phyloP scores from a whole-genome alignment of 176 grass and related monocot species.

The Carex myosuroides region DNA sequence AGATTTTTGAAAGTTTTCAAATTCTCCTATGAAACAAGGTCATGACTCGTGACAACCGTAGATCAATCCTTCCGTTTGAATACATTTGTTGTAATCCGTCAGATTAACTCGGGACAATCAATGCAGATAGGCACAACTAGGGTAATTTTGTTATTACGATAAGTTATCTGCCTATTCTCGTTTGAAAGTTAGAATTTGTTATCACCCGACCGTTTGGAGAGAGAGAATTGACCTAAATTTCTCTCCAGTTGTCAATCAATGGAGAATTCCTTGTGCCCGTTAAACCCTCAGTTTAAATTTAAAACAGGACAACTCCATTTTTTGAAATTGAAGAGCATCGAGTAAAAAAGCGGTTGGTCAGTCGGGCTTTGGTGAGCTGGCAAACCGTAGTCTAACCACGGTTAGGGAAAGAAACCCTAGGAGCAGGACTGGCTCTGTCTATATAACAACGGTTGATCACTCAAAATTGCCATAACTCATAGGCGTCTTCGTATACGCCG shows the following conservation, averaged over 20 bases:
- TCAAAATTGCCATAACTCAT: not conserved
- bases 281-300: not conserved
- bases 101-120: not conserved
- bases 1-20: constrained; percentile 8
- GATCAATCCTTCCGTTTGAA: constrained; percentile 7
- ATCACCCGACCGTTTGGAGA: constrained; percentile 4
- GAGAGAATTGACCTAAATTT: not conserved
- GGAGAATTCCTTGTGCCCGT: not conserved
- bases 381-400: constrained; percentile 13
- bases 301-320: not conserved
- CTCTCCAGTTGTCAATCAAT: not conserved
- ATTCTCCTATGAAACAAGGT: not conserved
- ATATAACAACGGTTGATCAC: not conserved
- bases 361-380: constrained; percentile 6
- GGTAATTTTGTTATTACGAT: constrained; percentile 1
- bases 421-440: not conserved
- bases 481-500: constrained; percentile 70
- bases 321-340: not conserved
- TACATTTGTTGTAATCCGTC: not conserved
- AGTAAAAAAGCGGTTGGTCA: not conserved
- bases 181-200: constrained; percentile 13
- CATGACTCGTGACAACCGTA: not conserved
- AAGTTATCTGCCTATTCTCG: not conserved
- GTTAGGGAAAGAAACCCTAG: constrained; percentile 8
- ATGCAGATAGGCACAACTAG: not conserved